phyloP scores from a whole-genome alignment of 495 filamentous ascomycete species.

The Aspergillus avenaceus region DNA sequence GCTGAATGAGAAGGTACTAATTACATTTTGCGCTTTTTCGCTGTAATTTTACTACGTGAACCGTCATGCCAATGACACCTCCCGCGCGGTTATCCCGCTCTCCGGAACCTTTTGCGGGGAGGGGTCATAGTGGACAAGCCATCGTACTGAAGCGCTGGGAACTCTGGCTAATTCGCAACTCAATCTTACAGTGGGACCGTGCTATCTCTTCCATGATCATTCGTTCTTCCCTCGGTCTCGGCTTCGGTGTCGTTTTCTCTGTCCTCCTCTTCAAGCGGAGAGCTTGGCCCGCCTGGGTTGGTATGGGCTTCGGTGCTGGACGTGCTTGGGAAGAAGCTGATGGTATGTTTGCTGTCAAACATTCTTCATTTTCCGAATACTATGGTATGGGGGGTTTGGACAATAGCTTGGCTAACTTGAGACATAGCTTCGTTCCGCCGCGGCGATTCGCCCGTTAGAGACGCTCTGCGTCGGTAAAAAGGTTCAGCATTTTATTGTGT shows the following conservation, averaged over 20 bases:
- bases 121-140: not conserved
- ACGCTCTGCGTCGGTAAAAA: constrained; percentile 41
- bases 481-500: constrained; percentile 26
- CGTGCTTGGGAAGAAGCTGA: constrained; percentile 87
- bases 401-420: not conserved
- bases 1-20: constrained; percentile 87
- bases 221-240: constrained; percentile 87
- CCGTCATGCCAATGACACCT: constrained; percentile 14
- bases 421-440: constrained; percentile 44
- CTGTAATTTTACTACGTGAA: not conserved
- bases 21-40: not conserved
- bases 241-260: constrained; percentile 96
- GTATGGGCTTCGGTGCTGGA: constrained; percentile 90
- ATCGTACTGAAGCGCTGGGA: not conserved
- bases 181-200: constrained; percentile 80
- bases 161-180: constrained; percentile 8
- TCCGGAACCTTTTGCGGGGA: not conserved
- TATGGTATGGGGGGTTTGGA: not conserved
- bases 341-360: constrained; percentile 33
- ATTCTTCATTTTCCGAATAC: not conserved
- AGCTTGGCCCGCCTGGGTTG: constrained; percentile 91
- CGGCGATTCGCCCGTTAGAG: constrained; percentile 41
- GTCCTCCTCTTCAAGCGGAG: constrained; percentile 96
- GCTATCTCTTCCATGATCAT: constrained; percentile 95
- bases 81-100: not conserved